phyloP scores from a whole-genome alignment of 306 rosid species.

The Cicer yamashitae region DNA sequence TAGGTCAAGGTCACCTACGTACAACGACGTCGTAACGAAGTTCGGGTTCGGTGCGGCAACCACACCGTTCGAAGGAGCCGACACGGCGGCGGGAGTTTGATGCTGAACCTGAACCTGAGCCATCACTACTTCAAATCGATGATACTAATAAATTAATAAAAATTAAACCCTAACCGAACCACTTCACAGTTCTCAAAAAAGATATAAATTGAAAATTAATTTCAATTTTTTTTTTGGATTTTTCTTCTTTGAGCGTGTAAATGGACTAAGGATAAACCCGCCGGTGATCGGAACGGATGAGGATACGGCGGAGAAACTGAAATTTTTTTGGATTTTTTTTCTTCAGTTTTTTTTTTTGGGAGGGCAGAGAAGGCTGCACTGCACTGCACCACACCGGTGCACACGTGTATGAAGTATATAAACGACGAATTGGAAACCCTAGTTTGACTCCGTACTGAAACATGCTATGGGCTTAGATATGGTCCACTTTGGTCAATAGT shows the following conservation, averaged over 20 bases:
- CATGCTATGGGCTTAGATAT: constrained; percentile 31
- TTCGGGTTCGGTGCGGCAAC: constrained; percentile 41
- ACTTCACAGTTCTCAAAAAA: neutral
- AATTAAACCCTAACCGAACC: constrained; percentile 48
- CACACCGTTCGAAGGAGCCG: constrained; percentile 49
- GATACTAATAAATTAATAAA: neutral
- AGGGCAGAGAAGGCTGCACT: constrained; percentile 69
- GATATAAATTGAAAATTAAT: neutral
- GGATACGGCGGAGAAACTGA: constrained; percentile 28
- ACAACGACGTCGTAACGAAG: constrained; percentile 64
- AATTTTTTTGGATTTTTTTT: constrained; percentile 42
- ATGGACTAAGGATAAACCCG: constrained; percentile 49
- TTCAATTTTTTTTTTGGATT: constrained; percentile 33
- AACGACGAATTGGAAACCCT: constrained; percentile 50
- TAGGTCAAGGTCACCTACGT: constrained; percentile 74
- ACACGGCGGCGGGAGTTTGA: constrained; percentile 44
- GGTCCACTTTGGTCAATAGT: constrained; percentile 6
- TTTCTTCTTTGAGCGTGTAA: constrained; percentile 30
- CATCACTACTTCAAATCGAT: constrained; percentile 43
- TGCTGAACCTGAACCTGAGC: constrained; percentile 82
- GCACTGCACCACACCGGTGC: constrained; percentile 59
- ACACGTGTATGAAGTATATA: constrained; percentile 48
- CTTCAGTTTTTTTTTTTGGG: constrained; percentile 42
- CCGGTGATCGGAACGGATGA: constrained; percentile 53
- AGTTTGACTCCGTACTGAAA: constrained; percentile 6